Conservation (phyloP, 257 asterid genomes). For the Nicotiana tabacum region DNA sequence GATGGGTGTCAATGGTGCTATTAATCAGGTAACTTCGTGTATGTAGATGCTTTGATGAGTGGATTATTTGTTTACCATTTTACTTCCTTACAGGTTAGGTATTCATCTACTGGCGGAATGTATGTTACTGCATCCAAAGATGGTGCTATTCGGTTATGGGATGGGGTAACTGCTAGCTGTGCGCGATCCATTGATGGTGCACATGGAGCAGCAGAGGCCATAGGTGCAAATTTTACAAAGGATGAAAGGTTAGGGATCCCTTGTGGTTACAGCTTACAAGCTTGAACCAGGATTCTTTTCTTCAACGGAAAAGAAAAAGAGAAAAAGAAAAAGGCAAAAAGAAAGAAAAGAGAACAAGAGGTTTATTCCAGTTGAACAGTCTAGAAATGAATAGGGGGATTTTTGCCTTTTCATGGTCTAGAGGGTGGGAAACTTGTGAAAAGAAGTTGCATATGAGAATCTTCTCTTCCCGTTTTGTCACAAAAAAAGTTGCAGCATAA, state of each 20-base stretch:
- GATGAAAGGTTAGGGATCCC: slow-evolving; percentile 53
- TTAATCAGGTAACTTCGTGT: slow-evolving; percentile 55
- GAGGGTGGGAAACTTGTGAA: slow-evolving; percentile 7
- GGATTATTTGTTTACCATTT: background rate
- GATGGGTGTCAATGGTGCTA: slow-evolving; percentile 54
- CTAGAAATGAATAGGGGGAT: background rate
- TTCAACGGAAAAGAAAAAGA: background rate
- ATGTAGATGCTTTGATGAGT: background rate
- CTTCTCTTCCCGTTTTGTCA: background rate
- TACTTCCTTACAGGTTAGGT: slow-evolving; percentile 50
- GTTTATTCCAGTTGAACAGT: background rate
- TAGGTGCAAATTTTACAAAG: slow-evolving; percentile 70
- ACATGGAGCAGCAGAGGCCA: slow-evolving; percentile 75
- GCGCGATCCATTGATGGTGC: slow-evolving; percentile 62
- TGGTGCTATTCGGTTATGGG: slow-evolving; percentile 78
- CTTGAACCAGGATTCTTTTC: background rate
- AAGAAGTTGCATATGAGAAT: background rate
- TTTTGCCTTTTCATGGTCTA: background rate
- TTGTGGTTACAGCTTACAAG: background rate
- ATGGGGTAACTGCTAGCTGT: slow-evolving; percentile 70
- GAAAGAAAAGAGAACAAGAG: background rate
- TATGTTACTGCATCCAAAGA: slow-evolving; percentile 90
- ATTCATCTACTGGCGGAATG: slow-evolving; percentile 68
- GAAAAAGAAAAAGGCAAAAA: background rate
- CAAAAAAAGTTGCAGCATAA: background rate